phyloP scores from a whole-genome alignment of 2,329 filamentous ascomycete genomes.

The Paecilomyces sp. region DNA sequence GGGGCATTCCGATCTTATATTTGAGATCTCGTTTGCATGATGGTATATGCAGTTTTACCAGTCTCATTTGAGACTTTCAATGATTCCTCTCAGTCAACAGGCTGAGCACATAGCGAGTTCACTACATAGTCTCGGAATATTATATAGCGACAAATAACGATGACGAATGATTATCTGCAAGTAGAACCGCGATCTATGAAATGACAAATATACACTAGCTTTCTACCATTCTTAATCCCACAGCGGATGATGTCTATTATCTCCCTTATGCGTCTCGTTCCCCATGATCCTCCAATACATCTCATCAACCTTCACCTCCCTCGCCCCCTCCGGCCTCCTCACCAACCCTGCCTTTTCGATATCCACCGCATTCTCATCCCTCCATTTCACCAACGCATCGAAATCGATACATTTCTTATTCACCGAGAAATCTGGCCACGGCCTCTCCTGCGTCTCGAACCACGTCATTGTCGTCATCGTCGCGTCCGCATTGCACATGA shows the following conservation, averaged over 20 bases:
- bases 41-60: neutral
- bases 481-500: conserved; percentile 24
- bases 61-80: neutral
- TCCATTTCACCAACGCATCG: conserved; percentile 10
- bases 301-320: conserved; percentile 2
- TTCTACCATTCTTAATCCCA: neutral
- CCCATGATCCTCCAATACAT: conserved; percentile 6
- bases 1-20: neutral
- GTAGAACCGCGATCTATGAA: neutral
- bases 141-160: neutral
- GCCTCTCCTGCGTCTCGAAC: conserved; percentile 19
- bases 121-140: neutral
- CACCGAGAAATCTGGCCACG: conserved; percentile 26
- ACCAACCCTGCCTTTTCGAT: conserved; percentile 3
- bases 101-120: neutral
- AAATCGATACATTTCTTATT: conserved; percentile 25
- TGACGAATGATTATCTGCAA: neutral
- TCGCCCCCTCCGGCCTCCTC: conserved; percentile 3
- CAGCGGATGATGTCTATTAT: conserved; percentile 6
- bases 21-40: neutral
- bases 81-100: neutral
- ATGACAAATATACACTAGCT: neutral
- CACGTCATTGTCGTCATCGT: conserved; percentile 27
- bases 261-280: conserved; percentile 3
- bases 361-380: conserved; percentile 7